Percentiles rank a stretch among this genome's conserved stretches.
Conservation (phyloP, 148 eudicot species). For the Tetragonia tetragonoides region DNA sequence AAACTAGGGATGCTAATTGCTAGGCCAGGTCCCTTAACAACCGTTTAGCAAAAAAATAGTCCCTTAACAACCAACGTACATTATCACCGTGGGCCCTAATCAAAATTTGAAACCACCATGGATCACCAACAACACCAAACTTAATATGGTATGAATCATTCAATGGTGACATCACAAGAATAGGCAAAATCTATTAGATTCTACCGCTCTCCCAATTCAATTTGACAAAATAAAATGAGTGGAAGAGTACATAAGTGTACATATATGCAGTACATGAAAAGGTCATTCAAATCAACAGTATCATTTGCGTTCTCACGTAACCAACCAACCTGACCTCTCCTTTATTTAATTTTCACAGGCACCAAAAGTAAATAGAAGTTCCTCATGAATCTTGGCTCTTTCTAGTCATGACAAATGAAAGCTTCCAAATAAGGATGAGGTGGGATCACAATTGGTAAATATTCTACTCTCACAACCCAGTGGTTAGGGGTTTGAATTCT, state of each 20-base stretch:
- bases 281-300: not conserved
- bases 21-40: too few species aligned
- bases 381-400: not conserved
- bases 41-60: too few species aligned
- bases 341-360: not conserved
- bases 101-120: too few species aligned
- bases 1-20: too few species aligned
- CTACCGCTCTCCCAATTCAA: not conserved
- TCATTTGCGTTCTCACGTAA: not conserved
- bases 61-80: too few species aligned
- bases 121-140: too few species aligned
- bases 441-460: too few species aligned
- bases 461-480: too few species aligned
- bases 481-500: too few species aligned
- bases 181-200: constrained; percentile 9
- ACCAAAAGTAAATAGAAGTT: not conserved
- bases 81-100: too few species aligned
- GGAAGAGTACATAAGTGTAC: constrained; percentile 10
- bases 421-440: too few species aligned
- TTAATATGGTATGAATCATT: not conserved
- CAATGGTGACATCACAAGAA: constrained; percentile 20
- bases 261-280: constrained; percentile 7
- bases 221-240: constrained; percentile 3
- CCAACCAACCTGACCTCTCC: constrained; percentile 7
- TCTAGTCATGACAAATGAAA: too few species aligned